Percentiles rank a stretch among this genome's conserved stretches.
Conservation (phyloP, 2,329 filamentous ascomycete genomes). For the Sarocladium brachiariae region DNA sequence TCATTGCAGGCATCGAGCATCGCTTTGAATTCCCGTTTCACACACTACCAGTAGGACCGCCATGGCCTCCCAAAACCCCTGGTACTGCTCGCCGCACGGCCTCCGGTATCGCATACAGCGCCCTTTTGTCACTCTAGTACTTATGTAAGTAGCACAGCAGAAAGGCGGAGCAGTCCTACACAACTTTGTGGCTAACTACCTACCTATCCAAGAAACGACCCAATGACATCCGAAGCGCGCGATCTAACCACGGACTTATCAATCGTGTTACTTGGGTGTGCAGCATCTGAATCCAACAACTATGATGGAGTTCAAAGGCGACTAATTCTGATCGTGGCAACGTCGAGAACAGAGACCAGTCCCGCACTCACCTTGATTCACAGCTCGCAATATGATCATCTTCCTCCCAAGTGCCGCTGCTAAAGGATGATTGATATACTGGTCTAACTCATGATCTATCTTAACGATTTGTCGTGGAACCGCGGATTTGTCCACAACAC, state of each 20-base stretch:
- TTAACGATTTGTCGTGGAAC: no score
- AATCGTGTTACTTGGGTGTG: background rate
- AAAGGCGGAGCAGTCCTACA: background rate
- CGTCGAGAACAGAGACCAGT: no score
- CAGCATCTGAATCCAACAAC: background rate
- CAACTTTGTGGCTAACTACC: background rate
- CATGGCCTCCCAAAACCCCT: no score
- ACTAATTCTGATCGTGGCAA: background rate
- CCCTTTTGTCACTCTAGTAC: background rate
- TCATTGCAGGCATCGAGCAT: background rate
- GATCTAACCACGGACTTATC: background rate
- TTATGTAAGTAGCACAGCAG: no score
- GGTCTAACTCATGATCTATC: no score
- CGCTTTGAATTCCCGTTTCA: background rate
- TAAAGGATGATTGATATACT: no score
- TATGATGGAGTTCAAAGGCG: background rate
- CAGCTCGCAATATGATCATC: no score
- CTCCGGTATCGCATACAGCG: constrained; percentile 3
- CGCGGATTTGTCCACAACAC: no score
- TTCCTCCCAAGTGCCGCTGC: no score
- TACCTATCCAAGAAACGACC: background rate
- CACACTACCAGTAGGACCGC: background rate
- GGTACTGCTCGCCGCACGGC: no score
- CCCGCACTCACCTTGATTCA: no score
- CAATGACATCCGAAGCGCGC: background rate